Evolutionary conservation across 257 asterid genomes (phyloP).

Genomic region (Solanum commersonii): DNA sequence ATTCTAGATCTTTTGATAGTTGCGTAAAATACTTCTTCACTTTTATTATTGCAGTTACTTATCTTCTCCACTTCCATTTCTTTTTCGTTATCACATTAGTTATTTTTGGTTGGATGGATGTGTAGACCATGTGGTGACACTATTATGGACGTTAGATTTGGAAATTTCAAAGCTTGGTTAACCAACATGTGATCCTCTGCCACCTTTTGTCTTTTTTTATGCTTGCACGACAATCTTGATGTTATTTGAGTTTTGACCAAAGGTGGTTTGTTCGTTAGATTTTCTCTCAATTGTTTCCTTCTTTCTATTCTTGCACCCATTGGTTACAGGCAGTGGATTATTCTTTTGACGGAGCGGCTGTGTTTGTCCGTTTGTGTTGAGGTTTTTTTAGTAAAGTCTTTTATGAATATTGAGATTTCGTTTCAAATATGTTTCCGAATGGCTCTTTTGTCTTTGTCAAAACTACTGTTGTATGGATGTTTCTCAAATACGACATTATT

Average conservation of each 20-base stretch:
- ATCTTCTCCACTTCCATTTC: background rate
- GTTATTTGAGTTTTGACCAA: background rate
- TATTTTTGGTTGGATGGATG: background rate
- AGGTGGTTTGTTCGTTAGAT: background rate
- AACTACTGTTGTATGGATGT: too few species aligned
- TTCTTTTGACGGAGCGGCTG: background rate
- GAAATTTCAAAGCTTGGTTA: background rate
- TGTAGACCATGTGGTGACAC: background rate
- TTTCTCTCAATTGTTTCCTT: background rate
- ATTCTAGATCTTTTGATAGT: background rate
- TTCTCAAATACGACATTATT: too few species aligned
- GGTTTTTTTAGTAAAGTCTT: too few species aligned
- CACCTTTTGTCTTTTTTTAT: background rate
- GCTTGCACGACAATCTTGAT: background rate
- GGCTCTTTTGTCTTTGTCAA: too few species aligned
- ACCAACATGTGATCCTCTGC: background rate
- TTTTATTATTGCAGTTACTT: background rate
- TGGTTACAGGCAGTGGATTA: background rate
- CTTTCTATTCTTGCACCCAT: background rate
- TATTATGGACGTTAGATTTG: background rate
- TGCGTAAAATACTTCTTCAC: too few species aligned
- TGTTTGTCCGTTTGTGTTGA: too few species aligned
- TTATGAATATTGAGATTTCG: too few species aligned
- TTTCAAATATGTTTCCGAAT: too few species aligned
- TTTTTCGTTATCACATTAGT: background rate